Evolutionary conservation across 2,329 filamentous ascomycete species (phyloP).

Genomic region (Ciborinia camelliae): DNA sequence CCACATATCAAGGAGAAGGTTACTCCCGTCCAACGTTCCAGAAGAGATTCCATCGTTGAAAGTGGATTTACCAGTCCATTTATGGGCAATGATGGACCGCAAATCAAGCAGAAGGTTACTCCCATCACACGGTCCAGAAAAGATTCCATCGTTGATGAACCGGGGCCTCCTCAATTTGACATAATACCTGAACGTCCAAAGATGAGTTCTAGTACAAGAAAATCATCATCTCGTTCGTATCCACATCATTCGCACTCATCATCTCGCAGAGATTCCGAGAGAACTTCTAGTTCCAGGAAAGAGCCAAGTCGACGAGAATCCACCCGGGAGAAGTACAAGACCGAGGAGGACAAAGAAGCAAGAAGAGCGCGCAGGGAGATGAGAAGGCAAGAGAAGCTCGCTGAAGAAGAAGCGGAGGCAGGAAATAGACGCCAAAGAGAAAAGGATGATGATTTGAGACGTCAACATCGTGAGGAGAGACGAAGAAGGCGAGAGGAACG

Average conservation of each 20-base stretch:
- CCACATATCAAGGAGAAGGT: constrained; percentile 30
- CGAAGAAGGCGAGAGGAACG: constrained; percentile 8
- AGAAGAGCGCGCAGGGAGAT: constrained; percentile 28
- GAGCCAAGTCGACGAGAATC: constrained; percentile 20
- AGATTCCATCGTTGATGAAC: constrained; percentile 6
- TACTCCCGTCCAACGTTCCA: neutral
- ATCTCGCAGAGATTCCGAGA: constrained; percentile 5
- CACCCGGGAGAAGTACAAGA: constrained; percentile 23
- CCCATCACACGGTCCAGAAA: neutral
- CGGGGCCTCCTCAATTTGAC: constrained; percentile 8
- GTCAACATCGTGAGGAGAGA: constrained; percentile 7
- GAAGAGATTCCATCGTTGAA: constrained; percentile 5
- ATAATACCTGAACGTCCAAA: constrained; percentile 4
- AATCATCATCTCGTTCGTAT: constrained; percentile 13
- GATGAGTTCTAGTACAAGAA: constrained; percentile 9
- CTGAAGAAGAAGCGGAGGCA: constrained; percentile 12
- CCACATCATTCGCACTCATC: constrained; percentile 18
- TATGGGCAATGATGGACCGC: constrained; percentile 27
- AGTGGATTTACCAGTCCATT: constrained; percentile 33
- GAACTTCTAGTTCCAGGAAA: constrained; percentile 9
- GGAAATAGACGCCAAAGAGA: constrained; percentile 6
- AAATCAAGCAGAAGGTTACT: constrained; percentile 27
- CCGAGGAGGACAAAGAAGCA: constrained; percentile 31
- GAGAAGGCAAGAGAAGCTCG: constrained; percentile 22
- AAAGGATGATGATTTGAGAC: constrained; percentile 15